Conservation (phyloP, 345 rosid species). For the Citrus cavaleriei region DNA sequence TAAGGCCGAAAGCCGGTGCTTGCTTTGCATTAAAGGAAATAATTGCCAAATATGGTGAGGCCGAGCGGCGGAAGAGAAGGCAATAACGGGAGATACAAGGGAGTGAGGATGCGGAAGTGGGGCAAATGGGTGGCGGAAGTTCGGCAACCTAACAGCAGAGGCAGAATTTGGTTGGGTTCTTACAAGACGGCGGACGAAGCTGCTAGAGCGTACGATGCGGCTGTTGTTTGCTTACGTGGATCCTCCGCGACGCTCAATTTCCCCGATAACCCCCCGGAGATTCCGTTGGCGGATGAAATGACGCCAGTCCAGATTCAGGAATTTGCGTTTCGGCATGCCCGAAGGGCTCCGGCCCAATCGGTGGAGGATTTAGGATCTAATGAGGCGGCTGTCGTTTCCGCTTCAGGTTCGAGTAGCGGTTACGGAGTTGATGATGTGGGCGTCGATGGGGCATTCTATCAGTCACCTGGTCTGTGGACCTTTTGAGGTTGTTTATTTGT, state of each 20-base stretch:
- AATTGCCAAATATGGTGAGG: conserved; percentile 14
- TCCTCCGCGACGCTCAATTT: conserved; percentile 45
- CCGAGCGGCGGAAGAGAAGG: conserved; percentile 4
- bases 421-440: not conserved
- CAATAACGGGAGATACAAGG: conserved; percentile 30
- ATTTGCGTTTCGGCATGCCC: conserved; percentile 40
- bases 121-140: conserved; percentile 80
- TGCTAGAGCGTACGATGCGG: conserved; percentile 68
- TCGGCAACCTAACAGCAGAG: conserved; percentile 50
- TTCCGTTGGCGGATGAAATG: conserved; percentile 16
- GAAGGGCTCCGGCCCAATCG: not conserved
- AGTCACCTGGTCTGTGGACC: conserved; percentile 31
- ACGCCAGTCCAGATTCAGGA: conserved; percentile 40
- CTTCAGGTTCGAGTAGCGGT: not conserved
- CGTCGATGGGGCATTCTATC: conserved; percentile 22
- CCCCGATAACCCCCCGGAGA: conserved; percentile 37
- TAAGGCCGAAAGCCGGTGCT: not conserved
- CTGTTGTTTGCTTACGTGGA: conserved; percentile 53
- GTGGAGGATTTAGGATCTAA: not conserved
- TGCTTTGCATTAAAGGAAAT: too few relatives aligned
- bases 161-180: conserved; percentile 64
- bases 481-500: not conserved
- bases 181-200: conserved; percentile 58
- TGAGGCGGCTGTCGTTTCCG: not conserved
- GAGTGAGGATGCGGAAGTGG: conserved; percentile 75